Evolutionary conservation across 495 filamentous ascomycete species (phyloP), one percentile per base, ranked within the genome.

Genomic region (Tricharina praecox): DNA sequence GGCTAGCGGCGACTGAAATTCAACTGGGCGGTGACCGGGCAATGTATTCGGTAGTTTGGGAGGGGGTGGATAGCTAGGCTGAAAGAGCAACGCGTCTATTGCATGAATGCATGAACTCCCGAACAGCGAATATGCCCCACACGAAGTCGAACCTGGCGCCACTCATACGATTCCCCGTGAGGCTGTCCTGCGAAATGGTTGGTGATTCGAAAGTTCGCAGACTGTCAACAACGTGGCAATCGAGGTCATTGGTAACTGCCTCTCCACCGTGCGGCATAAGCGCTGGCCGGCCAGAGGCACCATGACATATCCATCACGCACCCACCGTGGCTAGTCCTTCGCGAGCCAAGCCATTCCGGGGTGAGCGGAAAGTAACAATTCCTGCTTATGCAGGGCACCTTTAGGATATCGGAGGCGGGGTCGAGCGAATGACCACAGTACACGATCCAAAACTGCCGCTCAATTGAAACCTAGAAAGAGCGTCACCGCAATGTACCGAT

Each of bases 371-470:
- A 21, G 21, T 10, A 1, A 40, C 21, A 16, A 10, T 16, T 40
- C n/a, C 10, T 40, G 21, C 10, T 15, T 2, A 16, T 9, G 10
- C 10, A 15, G 20, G 10, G 10, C 10, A 40, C 10, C 10, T 19
- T 10, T 40, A 3, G 37, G 37, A 40, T 40, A 40, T 40, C 10
- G 15, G n/a, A 19, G 37, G n/a, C n/a, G 2, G 21, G 37, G 10
- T 40, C 37, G n/a, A 40, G 37, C 37, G 37, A 40, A 40, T 40
- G 21, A 19, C 37, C 37, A 40, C 21, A 10, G 37, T 40, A 40
- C 37, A 40, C 37, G 37, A 40, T 40, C 37, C 18, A n/a, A 21
- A 40, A n/a, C 37, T 40, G 37, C 37, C 37, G 37, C n/a, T n/a
- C n/a, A n/a, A n/a, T 21, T 20, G 18, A 40, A 40, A 40, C 18